Evolutionary conservation across 2,329 filamentous ascomycete genomes (phyloP).

Genomic region (Colletotrichum sp.): DNA sequence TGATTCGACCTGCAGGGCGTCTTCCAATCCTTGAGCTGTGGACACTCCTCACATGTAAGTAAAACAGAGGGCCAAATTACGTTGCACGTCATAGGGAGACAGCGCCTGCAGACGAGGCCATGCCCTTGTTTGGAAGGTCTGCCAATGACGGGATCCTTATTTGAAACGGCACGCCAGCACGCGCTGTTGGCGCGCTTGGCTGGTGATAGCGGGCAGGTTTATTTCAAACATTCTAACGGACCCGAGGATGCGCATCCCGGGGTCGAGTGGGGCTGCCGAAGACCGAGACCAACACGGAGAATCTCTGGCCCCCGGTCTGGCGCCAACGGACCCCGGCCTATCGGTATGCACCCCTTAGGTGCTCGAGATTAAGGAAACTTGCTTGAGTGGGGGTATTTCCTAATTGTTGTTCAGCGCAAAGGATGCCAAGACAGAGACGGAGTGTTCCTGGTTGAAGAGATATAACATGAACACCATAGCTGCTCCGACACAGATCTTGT

Average conservation of each 20-base stretch:
- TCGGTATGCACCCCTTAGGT: neutral
- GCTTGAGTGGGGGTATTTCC: neutral
- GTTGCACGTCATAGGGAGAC: conserved; percentile 11
- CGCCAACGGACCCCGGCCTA: neutral
- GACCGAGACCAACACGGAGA: conserved; percentile 9
- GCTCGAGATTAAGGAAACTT: conserved; percentile 8
- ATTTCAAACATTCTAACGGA: conserved; percentile 10
- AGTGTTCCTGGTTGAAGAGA: neutral
- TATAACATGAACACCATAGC: neutral
- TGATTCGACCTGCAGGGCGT: neutral
- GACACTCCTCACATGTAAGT: neutral
- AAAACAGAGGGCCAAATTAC: neutral
- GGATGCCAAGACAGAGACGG: neutral
- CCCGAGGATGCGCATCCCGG: conserved; percentile 9
- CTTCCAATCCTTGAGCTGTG: neutral
- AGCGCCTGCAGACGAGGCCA: neutral
- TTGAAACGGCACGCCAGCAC: conserved; percentile 1
- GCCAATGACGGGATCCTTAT: conserved; percentile 4
- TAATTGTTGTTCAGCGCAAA: neutral
- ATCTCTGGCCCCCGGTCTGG: neutral
- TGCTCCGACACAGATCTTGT: neutral
- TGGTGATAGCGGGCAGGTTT: neutral
- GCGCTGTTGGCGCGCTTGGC: conserved; percentile 2
- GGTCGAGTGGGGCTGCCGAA: conserved; percentile 3
- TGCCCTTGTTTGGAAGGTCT: neutral